These are phyloP conservation scores for Tausonia pullulans DNA, from an alignment of 1,284 basidiomycete genomes.

Conservation along the genomic window DNA sequence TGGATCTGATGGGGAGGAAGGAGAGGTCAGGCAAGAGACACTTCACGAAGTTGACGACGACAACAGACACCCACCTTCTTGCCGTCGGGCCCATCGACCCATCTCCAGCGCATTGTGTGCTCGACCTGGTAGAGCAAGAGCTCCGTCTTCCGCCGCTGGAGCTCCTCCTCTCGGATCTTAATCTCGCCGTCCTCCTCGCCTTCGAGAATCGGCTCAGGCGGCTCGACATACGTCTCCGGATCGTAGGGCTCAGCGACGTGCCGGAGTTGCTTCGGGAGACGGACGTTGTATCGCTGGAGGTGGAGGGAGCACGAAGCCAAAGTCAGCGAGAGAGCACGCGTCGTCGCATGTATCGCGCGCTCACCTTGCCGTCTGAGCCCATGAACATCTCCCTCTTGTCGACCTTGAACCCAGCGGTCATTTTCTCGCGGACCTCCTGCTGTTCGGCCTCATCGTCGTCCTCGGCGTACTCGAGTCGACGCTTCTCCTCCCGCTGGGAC, in stretches of 20 bases:
- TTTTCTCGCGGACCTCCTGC: conserved; percentile 37
- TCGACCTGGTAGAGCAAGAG: conserved; percentile 73
- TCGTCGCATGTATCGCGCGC: conserved; percentile 20
- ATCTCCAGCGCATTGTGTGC: conserved; percentile 83
- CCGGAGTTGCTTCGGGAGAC: conserved; percentile 71
- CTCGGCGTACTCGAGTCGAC: conserved; percentile 67
- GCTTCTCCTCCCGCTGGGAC: conserved; percentile 53
- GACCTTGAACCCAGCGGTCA: conserved; percentile 48
- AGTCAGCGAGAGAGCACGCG: neutral
- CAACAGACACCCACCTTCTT: conserved; percentile 47
- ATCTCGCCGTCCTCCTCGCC: conserved; percentile 42
- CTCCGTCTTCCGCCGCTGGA: conserved; percentile 30
- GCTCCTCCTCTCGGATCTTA: conserved; percentile 51
- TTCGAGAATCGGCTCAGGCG: conserved; percentile 62
- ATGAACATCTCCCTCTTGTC: conserved; percentile 23
- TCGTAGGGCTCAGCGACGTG: conserved; percentile 73
- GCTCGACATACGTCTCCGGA: conserved; percentile 63
- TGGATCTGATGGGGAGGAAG: conserved; percentile 41
- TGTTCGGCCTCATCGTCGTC: conserved; percentile 53
- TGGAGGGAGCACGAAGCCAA: neutral
- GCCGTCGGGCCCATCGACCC: conserved; percentile 59
- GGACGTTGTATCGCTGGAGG: conserved; percentile 33
- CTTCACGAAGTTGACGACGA: neutral
- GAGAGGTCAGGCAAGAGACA: neutral
- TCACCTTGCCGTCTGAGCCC: conserved; percentile 58